These are phyloP conservation scores for Eucalyptus curtisii DNA, from an alignment of 345 rosid genomes.

Conservation along the genomic window DNA sequence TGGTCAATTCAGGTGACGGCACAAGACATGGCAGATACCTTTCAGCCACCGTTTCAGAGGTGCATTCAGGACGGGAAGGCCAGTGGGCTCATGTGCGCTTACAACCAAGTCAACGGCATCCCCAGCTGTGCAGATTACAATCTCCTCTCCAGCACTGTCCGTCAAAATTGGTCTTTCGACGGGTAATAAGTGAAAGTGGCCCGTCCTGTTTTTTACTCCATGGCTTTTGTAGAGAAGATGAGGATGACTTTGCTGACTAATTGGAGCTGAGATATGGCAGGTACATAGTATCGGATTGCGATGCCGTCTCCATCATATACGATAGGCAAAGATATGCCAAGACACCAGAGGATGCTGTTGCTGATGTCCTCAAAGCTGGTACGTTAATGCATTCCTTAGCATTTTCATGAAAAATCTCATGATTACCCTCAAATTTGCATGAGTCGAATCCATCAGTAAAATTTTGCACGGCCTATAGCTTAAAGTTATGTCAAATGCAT, in stretches of 20 bases:
- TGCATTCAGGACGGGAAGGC: slow-evolving; percentile 61
- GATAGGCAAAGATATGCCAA: slow-evolving; percentile 53
- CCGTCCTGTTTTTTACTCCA: background rate
- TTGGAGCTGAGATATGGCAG: slow-evolving; percentile 12
- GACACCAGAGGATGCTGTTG: slow-evolving; percentile 79
- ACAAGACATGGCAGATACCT: slow-evolving; percentile 78
- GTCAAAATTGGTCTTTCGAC: slow-evolving; percentile 58
- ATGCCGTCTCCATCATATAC: slow-evolving; percentile 62
- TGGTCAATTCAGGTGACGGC: slow-evolving; percentile 33
- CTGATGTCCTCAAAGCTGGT: slow-evolving; percentile 76
- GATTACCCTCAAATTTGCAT: background rate
- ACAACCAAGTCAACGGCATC: slow-evolving; percentile 66
- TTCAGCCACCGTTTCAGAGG: slow-evolving; percentile 70
- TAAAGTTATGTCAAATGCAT: background rate
- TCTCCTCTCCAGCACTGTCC: slow-evolving; percentile 45
- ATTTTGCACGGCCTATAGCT: background rate
- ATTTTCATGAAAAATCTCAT: background rate
- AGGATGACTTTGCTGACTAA: background rate
- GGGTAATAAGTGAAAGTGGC: slow-evolving; percentile 30
- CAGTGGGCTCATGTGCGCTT: slow-evolving; percentile 86
- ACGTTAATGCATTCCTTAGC: background rate
- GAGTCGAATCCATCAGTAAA: background rate
- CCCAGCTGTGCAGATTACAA: slow-evolving; percentile 66
- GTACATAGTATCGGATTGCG: slow-evolving; percentile 85
- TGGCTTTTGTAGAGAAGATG: background rate